Base-by-base conservation (phyloP, 129 eudicot species). In the Tagetes patula region DNA sequence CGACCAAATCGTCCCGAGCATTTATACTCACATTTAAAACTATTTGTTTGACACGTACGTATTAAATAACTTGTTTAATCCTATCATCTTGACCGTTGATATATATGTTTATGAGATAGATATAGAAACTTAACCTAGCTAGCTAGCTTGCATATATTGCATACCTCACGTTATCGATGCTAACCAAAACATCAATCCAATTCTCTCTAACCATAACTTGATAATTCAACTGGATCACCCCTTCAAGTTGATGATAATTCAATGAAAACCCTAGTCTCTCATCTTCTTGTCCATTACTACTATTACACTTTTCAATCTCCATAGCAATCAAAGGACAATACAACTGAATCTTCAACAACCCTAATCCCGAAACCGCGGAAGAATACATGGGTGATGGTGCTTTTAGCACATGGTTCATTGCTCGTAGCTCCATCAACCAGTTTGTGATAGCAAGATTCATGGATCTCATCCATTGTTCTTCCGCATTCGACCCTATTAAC, bases 301-400 rank as follows among this genome's bases (percentile, higher is more conserved):
- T 34, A 9, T 90, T 75, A 71, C 62, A 64, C 59, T 83, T 85
- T 56, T 85, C 91, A 32, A 85, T 62, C 5, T 85, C 85, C 98
- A 92, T 92, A 53, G 95, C 91, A 49, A 89, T 89, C 11, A 92
- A 73, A 12, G 98, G 98, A 70, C 98, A 85, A 77, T 89, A 92
- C 55, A 92, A 38, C 75, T 92, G 96, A 70, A 92, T 85, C 77
- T 92, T 92, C 96, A 90, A 92, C 39, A 92, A 67, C 80, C 96
- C 96, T 47, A 61, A 69, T 10, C 70, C 77, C 10, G 92, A 84
- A 64, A 68, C 0, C 4, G 86, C 85, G 5, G 89, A 82, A 5
- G 96, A 92, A 80, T 85, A 92, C 86, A 92, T 73, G 0, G 95
- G 85, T 0, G 84, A 89, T 0, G 92, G 95, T 14, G 88, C 82